Conservation (phyloP, 441 rosid genomes). For the Erysimum pusillum region DNA sequence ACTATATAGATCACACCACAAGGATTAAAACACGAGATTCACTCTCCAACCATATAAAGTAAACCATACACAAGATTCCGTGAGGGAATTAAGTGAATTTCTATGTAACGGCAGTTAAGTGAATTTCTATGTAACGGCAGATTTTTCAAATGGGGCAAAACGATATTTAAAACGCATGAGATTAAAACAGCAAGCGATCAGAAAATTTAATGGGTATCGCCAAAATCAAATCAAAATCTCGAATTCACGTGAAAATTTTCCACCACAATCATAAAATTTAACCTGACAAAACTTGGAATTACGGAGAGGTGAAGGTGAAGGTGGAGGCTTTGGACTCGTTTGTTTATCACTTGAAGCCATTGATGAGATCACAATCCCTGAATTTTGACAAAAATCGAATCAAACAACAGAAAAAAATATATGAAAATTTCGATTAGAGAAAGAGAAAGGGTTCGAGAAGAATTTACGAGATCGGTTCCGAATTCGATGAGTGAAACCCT, state of each 20-base stretch:
- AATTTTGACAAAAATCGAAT: not conserved
- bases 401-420: not conserved
- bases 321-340: constrained; percentile 76
- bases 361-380: constrained; percentile 38
- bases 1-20: not conserved
- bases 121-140: not conserved
- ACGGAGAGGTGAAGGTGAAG: constrained; percentile 90
- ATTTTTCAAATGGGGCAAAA: constrained; percentile 19
- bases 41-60: not conserved
- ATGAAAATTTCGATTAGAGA: not conserved
- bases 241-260: not conserved
- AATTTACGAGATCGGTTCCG: constrained; percentile 19
- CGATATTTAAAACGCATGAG: constrained; percentile 11
- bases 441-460: not conserved
- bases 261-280: constrained; percentile 6
- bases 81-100: not conserved
- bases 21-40: constrained; percentile 39
- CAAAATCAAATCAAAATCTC: constrained; percentile 8
- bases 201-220: not conserved
- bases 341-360: constrained; percentile 53
- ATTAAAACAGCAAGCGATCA: not conserved
- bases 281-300: constrained; percentile 93
- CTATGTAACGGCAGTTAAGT: not conserved
- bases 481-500: constrained; percentile 24
- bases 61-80: constrained; percentile 1